phyloP scores from a whole-genome alignment of 2,329 filamentous ascomycete species.

The Verticillium albo-atrum region DNA sequence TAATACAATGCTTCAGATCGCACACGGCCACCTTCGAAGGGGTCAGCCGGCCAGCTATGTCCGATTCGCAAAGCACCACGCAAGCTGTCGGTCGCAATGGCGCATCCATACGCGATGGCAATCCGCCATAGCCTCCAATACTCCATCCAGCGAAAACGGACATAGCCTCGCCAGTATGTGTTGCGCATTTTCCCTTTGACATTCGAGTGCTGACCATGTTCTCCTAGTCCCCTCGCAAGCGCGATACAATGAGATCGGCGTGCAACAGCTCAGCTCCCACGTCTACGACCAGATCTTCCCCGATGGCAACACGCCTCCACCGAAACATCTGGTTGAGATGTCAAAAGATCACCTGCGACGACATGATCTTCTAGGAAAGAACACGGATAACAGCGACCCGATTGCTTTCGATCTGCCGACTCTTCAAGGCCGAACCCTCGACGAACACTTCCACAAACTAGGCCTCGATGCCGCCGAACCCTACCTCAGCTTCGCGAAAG shows the following conservation, averaged over 20 bases:
- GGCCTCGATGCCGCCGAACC: constrained; percentile 85
- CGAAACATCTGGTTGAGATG: constrained; percentile 70
- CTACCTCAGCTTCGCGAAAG: constrained; percentile 69
- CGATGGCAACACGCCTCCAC: constrained; percentile 47
- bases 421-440: constrained; percentile 74
- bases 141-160: constrained; percentile 8
- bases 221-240: constrained; percentile 47
- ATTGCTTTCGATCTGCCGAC: constrained; percentile 82
- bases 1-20: constrained; percentile 9
- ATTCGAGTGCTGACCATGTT: not conserved
- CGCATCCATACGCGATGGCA: constrained; percentile 39
- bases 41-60: constrained; percentile 42
- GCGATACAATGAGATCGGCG: constrained; percentile 86
- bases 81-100: constrained; percentile 31
- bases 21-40: constrained; percentile 30
- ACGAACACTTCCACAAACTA: constrained; percentile 90
- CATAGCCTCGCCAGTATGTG: constrained; percentile 37
- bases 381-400: constrained; percentile 69
- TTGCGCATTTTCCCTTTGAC: not conserved
- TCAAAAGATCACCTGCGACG: constrained; percentile 76
- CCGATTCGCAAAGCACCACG: constrained; percentile 45
- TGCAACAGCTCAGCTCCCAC: constrained; percentile 86
- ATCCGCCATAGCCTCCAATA: constrained; percentile 24
- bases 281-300: constrained; percentile 82
- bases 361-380: constrained; percentile 88